Conservation (phyloP, 163 green algal genomes). For the Prototheca stagnorum region DNA sequence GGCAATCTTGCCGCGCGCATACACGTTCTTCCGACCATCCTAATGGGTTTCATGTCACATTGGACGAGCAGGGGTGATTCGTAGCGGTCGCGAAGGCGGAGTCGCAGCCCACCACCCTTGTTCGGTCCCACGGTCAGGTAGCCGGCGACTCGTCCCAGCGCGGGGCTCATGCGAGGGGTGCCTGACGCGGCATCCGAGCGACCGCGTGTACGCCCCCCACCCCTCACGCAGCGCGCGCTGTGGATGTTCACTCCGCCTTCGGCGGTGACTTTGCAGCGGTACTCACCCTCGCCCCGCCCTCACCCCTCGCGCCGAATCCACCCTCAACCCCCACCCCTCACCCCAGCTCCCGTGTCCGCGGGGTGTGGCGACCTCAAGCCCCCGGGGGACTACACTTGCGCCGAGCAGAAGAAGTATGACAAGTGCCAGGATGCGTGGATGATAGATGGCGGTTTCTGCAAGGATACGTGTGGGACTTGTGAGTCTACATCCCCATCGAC, state of each 20-base stretch:
- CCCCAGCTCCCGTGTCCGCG: neutral
- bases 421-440: conserved; percentile 7
- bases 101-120: too few relatives aligned
- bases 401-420: conserved; percentile 3
- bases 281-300: neutral
- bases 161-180: too few relatives aligned
- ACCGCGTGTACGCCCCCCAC: too few relatives aligned
- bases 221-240: too few relatives aligned
- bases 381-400: conserved; percentile 3
- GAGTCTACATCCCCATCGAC: neutral
- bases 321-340: neutral
- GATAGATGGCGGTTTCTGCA: conserved; percentile 4
- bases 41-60: too few relatives aligned
- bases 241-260: neutral
- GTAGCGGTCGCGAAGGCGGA: too few relatives aligned
- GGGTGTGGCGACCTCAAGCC: neutral
- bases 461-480: neutral
- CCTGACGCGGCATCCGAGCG: too few relatives aligned
- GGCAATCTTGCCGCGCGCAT: too few relatives aligned
- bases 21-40: too few relatives aligned
- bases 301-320: neutral
- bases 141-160: too few relatives aligned
- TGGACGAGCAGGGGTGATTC: too few relatives aligned
- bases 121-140: too few relatives aligned
- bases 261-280: neutral